Evolutionary conservation across 2,329 filamentous ascomycete species (phyloP), one percentile per base, ranked within the genome.

Genomic region (Colletotrichum sp.): DNA sequence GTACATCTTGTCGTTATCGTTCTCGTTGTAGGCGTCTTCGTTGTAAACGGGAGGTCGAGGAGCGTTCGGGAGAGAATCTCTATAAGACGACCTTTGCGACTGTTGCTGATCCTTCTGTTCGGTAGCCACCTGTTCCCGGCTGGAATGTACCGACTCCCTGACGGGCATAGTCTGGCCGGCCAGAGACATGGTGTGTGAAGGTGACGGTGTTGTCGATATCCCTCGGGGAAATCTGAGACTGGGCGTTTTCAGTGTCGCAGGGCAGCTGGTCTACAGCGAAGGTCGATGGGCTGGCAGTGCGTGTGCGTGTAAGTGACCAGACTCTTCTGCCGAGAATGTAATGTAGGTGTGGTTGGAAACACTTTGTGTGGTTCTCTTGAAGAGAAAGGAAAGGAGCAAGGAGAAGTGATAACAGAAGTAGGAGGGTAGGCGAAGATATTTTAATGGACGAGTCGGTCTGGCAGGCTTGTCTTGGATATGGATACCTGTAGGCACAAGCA

Each of bases 1-100:
- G 69, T 79, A 77, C 57, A 79, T 79, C 64, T 76, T 76, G 32
- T 76, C 49, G 52, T 71, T 71, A 27, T 78, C 71, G 71, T 77
- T 75, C 62, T 77, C 76, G 77, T 79, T 79, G 59, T 77, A 76
- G 36, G 76, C 72, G n/a, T 77, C 69, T 63, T 77, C 72, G 30
- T 62, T 61, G 67, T 72, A 72, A 16, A 78, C 61, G 5, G 73
- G 71, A 27, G 77, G 75, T 39, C 62, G 68, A 29, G 77, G 74
- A 22, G 73, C 64, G 71, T 78, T 72, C 32, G 77, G 77, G 36
- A 77, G 77, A 29, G 77, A 77, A 68, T 71, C 74, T 73, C 75
- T 78, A 72, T 78, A 78, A 71, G 77, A 78, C 13, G 71, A 39
- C 65, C 70, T 69, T 62, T 69, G 73, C 29, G 70, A 65, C 52